These are phyloP conservation scores for Inga leiocalycina DNA, from an alignment of 306 rosid species.

Conservation along the genomic window DNA sequence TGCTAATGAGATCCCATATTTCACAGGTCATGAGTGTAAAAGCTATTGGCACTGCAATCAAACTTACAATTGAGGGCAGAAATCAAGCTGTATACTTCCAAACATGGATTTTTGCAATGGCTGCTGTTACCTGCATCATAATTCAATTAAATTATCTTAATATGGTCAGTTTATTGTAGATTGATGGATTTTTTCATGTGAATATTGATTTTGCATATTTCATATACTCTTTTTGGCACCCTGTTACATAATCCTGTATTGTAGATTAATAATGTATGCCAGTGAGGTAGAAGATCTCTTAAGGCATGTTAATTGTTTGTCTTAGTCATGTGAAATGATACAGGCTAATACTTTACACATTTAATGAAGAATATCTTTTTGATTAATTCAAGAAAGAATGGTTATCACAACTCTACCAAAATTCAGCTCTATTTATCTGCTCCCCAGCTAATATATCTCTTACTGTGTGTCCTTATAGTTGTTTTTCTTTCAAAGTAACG, in stretches of 20 bases:
- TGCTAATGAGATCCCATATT: conserved; percentile 23
- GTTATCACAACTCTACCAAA: background rate
- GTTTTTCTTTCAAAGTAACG: background rate
- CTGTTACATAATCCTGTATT: conserved; percentile 16
- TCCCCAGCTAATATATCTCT: background rate
- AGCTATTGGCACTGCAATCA: conserved; percentile 86
- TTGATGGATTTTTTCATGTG: background rate
- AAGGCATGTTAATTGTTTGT: conserved; percentile 2
- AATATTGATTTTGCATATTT: background rate
- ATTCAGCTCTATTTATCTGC: background rate
- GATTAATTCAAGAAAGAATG: background rate
- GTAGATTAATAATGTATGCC: background rate
- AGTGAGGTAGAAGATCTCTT: background rate
- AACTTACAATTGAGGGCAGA: conserved; percentile 81
- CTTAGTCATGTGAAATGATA: conserved; percentile 7
- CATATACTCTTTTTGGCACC: conserved; percentile 2
- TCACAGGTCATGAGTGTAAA: conserved; percentile 86
- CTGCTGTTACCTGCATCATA: conserved; percentile 68
- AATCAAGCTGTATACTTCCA: conserved; percentile 69
- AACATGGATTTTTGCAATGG: conserved; percentile 83
- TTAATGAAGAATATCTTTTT: background rate
- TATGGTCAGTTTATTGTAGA: conserved; percentile 54
- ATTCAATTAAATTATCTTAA: conserved; percentile 77
- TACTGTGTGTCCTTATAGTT: background rate
- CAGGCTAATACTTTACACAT: background rate